phyloP scores from a whole-genome alignment of 2,329 filamentous ascomycete genomes.

The Diaporthe vexans region DNA sequence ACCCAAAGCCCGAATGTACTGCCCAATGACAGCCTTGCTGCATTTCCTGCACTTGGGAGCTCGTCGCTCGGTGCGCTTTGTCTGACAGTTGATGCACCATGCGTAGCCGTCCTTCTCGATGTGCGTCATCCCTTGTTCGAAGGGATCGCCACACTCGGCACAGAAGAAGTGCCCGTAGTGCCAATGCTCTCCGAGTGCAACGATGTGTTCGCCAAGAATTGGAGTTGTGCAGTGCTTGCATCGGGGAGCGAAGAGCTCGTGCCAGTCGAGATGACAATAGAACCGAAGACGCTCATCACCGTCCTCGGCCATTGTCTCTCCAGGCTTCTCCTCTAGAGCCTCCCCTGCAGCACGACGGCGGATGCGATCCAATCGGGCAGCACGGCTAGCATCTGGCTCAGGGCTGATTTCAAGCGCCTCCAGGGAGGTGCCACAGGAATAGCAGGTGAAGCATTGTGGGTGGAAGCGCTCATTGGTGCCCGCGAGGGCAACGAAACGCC shows the following conservation, averaged over 20 bases:
- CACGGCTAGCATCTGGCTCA: slow-evolving; percentile 81
- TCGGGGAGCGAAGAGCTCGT: slow-evolving; percentile 91
- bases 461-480: slow-evolving; percentile 85
- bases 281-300: slow-evolving; percentile 83
- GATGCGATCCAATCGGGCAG: slow-evolving; percentile 81
- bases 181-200: slow-evolving; percentile 95
- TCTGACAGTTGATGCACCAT: slow-evolving; percentile 95
- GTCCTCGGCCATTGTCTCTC: slow-evolving; percentile 76
- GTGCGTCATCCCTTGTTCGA: slow-evolving; percentile 77
- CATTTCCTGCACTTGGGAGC: slow-evolving; percentile 92
- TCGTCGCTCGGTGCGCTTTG: slow-evolving; percentile 88
- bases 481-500: slow-evolving; percentile 87
- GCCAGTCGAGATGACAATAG: slow-evolving; percentile 99
- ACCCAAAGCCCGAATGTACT: slow-evolving; percentile 90
- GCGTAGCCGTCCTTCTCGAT: slow-evolving; percentile 98
- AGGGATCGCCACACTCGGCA: slow-evolving; percentile 97
- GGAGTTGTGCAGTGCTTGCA: slow-evolving; percentile 98
- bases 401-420: slow-evolving; percentile 98
- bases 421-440: slow-evolving; percentile 86
- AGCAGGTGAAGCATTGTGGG: slow-evolving; percentile 92
- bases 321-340: slow-evolving; percentile 72
- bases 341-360: slow-evolving; percentile 70
- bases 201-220: slow-evolving; percentile 94
- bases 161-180: slow-evolving; percentile 99
- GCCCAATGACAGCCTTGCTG: slow-evolving; percentile 85